Percentiles rank a stretch among this genome's conserved stretches.
Evolutionary conservation across 805 yeast species (phyloP).

Genomic region (Brettanomyces custersianus): DNA sequence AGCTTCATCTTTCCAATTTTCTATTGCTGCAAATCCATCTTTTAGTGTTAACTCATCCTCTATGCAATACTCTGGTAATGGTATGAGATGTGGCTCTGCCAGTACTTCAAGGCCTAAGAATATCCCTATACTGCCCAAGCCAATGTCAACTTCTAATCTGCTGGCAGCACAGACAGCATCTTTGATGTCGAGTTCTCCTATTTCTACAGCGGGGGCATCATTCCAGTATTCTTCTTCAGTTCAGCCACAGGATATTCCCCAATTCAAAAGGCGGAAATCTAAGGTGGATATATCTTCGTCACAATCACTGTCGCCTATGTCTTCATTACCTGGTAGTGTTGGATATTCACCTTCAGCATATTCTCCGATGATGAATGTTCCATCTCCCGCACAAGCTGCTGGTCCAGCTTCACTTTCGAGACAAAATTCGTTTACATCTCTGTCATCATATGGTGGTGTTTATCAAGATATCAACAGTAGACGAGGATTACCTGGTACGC

Average conservation of each 20-base stretch:
- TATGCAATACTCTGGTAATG: conserved; percentile 1
- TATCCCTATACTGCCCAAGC: conserved; percentile 28
- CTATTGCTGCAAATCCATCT: background rate
- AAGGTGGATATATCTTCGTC: conserved; percentile 13
- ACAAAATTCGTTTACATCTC: conserved; percentile 17
- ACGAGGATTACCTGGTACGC: conserved; percentile 15
- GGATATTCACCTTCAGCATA: conserved; percentile 8
- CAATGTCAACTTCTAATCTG: conserved; percentile 10
- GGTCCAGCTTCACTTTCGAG: conserved; percentile 16
- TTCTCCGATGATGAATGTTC: conserved; percentile 13
- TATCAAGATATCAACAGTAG: conserved; percentile 21
- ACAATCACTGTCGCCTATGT: conserved; percentile 21
- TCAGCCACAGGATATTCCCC: conserved; percentile 24
- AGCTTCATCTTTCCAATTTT: background rate
- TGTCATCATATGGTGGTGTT: conserved; percentile 14
- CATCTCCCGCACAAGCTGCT: conserved; percentile 11
- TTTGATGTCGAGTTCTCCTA: conserved; percentile 7
- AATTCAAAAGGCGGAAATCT: conserved; percentile 25
- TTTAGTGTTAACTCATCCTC: background rate
- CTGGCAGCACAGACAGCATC: conserved; percentile 18
- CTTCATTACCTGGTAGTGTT: conserved; percentile 5
- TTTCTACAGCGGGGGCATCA: conserved; percentile 10
- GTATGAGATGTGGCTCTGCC: background rate
- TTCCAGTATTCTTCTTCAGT: conserved; percentile 8
- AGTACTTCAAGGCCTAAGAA: conserved; percentile 17